Percentiles rank a stretch among this genome's conserved stretches.
These are phyloP conservation scores for Exserohilum turcica DNA, from an alignment of 2,329 filamentous ascomycete genomes.

Conservation along the genomic window DNA sequence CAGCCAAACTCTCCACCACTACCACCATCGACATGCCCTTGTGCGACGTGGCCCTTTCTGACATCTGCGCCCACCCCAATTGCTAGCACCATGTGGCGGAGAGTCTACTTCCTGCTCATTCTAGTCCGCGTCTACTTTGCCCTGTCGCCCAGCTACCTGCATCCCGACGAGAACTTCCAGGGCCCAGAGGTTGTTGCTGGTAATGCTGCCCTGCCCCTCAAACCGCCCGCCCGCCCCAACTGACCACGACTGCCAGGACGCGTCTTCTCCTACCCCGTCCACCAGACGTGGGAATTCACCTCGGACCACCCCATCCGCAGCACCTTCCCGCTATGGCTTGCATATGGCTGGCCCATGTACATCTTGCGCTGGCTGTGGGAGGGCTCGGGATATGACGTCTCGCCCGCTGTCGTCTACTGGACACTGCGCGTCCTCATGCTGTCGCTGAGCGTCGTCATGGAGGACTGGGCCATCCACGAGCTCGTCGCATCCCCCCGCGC, in stretches of 20 bases:
- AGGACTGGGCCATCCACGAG: conserved; percentile 97
- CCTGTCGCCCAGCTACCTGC: conserved; percentile 91
- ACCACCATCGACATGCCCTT: conserved; percentile 40
- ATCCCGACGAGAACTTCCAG: conserved; percentile 99
- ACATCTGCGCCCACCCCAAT: conserved; percentile 22
- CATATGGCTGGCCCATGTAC: conserved; percentile 93
- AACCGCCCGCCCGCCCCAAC: background rate
- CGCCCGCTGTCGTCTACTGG: conserved; percentile 89
- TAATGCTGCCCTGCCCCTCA: conserved; percentile 45
- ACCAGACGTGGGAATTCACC: conserved; percentile 95
- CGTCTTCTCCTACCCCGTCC: conserved; percentile 89
- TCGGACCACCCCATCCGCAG: conserved; percentile 87
- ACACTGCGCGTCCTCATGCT: conserved; percentile 90
- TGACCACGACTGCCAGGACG: conserved; percentile 64
- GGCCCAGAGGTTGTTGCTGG: conserved; percentile 96
- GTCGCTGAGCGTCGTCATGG: conserved; percentile 89
- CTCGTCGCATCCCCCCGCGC: conserved; percentile 74
- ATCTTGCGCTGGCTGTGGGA: conserved; percentile 91
- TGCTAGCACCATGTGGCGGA: conserved; percentile 77
- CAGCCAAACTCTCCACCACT: conserved; percentile 13
- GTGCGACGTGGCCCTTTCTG: conserved; percentile 22
- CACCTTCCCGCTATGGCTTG: conserved; percentile 93
- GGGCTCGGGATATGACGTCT: conserved; percentile 79
- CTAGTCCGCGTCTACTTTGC: conserved; percentile 92
- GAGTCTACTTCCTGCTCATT: conserved; percentile 82